phyloP scores from a whole-genome alignment of 805 yeast genomes.

The Blastobotrys americana region DNA sequence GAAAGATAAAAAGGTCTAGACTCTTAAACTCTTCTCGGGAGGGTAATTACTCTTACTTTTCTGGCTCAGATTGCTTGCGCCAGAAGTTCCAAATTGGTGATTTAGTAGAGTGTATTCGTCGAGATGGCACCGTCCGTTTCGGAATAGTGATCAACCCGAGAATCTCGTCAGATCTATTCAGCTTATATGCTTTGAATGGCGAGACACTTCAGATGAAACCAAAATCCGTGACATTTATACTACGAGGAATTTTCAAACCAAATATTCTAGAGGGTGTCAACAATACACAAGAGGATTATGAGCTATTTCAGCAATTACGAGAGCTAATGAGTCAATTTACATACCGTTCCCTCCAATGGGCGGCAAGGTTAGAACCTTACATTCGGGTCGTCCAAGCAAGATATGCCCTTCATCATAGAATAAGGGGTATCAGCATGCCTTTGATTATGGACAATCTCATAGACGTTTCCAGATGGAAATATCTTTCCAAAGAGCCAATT shows the following conservation, averaged over 20 bases:
- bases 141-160: conserved; percentile 7
- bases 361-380: neutral
- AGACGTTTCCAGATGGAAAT: neutral
- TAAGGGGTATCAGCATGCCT: neutral
- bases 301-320: no score
- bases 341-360: no score
- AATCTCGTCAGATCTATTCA: neutral
- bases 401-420: neutral
- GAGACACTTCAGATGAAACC: neutral
- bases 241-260: conserved; percentile 6
- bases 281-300: no score
- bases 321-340: no score
- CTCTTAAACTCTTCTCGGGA: no score
- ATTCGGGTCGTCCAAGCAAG: conserved; percentile 1
- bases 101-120: conserved; percentile 7
- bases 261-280: no score
- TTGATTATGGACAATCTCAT: neutral
- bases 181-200: conserved; percentile 9
- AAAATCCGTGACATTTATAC: conserved; percentile 1
- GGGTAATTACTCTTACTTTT: no score
- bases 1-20: no score
- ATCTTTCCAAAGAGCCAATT: neutral
- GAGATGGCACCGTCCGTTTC: conserved; percentile 12
- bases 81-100: conserved; percentile 8
- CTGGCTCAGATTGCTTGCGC: no score